Evolutionary conservation across 495 filamentous ascomycete species (phyloP).

Genomic region (Penicillium turbatum): DNA sequence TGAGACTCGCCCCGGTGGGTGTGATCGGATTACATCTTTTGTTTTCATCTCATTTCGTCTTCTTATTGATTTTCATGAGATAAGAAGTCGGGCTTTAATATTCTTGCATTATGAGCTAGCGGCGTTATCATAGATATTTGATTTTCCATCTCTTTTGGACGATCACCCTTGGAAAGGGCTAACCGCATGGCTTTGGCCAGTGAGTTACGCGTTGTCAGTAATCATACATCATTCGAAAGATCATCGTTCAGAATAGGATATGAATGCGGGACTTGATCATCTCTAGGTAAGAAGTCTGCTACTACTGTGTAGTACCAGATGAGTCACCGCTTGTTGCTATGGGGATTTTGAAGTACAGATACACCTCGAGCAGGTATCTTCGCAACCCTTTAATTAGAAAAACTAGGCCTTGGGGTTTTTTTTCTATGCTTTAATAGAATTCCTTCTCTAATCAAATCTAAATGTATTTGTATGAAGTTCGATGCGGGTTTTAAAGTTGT

Average conservation of each 20-base stretch:
- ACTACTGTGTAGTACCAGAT: too few relatives aligned
- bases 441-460: too few relatives aligned
- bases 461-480: not conserved
- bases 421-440: not conserved
- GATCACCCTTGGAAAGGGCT: constrained; percentile 13
- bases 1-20: constrained; percentile 14
- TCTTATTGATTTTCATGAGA: not conserved
- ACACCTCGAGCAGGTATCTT: not conserved
- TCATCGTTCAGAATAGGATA: not conserved
- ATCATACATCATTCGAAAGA: constrained; percentile 15
- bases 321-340: not conserved
- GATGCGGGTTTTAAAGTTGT: not conserved
- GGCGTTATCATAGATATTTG: constrained; percentile 14
- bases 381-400: not conserved
- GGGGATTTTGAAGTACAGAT: not conserved
- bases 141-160: constrained; percentile 15
- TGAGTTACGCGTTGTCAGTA: constrained; percentile 6
- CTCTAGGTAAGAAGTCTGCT: too few relatives aligned
- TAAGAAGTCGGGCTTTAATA: not conserved
- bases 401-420: not conserved
- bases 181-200: constrained; percentile 10
- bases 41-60: not conserved
- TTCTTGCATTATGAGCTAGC: constrained; percentile 11
- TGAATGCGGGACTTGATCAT: not conserved
- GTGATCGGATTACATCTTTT: not conserved